phyloP scores from a whole-genome alignment of 768 basidiomycete genomes.

The Rhodosporidiobolus sp. region DNA sequence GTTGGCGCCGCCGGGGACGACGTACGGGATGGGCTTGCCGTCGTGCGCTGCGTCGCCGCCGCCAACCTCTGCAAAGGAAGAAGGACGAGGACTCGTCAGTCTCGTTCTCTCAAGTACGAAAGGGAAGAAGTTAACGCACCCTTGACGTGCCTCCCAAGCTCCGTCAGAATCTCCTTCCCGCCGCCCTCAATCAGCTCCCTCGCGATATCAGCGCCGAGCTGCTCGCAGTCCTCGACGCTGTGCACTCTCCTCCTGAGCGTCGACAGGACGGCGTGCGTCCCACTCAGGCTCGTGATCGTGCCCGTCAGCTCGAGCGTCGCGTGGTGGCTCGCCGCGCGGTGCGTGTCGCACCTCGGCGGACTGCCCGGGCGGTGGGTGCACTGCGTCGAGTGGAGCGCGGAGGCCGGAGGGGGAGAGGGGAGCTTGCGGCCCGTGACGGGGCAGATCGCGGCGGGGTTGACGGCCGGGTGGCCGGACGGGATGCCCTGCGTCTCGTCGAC shows the following conservation, averaged over 20 bases:
- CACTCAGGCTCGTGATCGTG: slow-evolving; percentile 79
- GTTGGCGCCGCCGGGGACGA: slow-evolving; percentile 1
- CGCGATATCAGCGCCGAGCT: slow-evolving; percentile 66
- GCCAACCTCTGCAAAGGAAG: slow-evolving; percentile 8
- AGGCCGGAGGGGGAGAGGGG: background rate
- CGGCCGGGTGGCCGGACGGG: slow-evolving; percentile 17
- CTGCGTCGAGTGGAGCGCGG: background rate
- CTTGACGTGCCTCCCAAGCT: slow-evolving; percentile 59
- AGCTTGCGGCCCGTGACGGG: slow-evolving; percentile 19
- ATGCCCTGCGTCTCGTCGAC: slow-evolving; percentile 19
- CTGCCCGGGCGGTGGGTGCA: slow-evolving; percentile 18
- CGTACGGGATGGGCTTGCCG: slow-evolving; percentile 8
- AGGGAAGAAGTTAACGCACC: background rate
- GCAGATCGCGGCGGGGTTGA: slow-evolving; percentile 13
- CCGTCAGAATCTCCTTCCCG: slow-evolving; percentile 74
- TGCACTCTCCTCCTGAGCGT: slow-evolving; percentile 58
- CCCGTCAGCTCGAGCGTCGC: slow-evolving; percentile 64
- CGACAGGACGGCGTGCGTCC: slow-evolving; percentile 67
- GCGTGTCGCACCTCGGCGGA: background rate
- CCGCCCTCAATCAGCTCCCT: slow-evolving; percentile 64
- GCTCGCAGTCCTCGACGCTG: slow-evolving; percentile 62
- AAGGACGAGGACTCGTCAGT: background rate
- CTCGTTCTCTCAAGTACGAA: background rate
- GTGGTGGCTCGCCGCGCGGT: slow-evolving; percentile 23
- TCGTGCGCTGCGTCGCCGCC: background rate